These are phyloP conservation scores for Pistacia vera DNA, from an alignment of 345 rosid species.

Conservation along the genomic window DNA sequence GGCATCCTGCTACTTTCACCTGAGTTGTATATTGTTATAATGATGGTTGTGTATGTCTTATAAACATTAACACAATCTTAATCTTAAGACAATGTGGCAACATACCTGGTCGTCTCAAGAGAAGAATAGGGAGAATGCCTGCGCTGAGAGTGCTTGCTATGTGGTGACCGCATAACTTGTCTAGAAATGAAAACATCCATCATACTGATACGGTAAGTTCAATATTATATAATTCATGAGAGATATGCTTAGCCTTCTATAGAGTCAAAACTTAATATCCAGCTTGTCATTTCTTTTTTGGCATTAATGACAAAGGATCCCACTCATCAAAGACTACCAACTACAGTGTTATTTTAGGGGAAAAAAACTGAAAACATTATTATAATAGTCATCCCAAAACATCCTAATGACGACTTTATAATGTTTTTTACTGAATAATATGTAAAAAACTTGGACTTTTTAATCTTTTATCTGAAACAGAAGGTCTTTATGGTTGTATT, in stretches of 20 bases:
- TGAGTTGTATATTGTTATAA: constrained; percentile 34
- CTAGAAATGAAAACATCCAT: constrained; percentile 97
- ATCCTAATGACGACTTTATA: not conserved
- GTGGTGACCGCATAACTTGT: constrained; percentile 97
- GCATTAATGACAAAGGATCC: constrained; percentile 14
- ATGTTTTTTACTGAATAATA: not conserved
- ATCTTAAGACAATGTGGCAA: constrained; percentile 30
- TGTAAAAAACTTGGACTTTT: not conserved
- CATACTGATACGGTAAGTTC: constrained; percentile 67
- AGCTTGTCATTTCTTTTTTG: constrained; percentile 20
- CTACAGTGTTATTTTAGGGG: no score
- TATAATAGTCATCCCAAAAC: not conserved
- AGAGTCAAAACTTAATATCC: constrained; percentile 27
- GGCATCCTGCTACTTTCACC: constrained; percentile 52
- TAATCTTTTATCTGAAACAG: not conserved
- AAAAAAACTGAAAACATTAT: not conserved
- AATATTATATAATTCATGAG: constrained; percentile 31
- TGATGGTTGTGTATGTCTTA: constrained; percentile 34
- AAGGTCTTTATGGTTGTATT: no score
- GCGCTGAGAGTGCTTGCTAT: constrained; percentile 99
- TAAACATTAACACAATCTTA: constrained; percentile 45
- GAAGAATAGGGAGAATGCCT: constrained; percentile 97
- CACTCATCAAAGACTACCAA: constrained; percentile 16
- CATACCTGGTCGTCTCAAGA: constrained; percentile 82
- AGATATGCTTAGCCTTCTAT: constrained; percentile 39